Evolutionary conservation across 768 basidiomycete genomes (phyloP), one percentile per base, ranked within the genome.

Genomic region (Trametes villosa): DNA sequence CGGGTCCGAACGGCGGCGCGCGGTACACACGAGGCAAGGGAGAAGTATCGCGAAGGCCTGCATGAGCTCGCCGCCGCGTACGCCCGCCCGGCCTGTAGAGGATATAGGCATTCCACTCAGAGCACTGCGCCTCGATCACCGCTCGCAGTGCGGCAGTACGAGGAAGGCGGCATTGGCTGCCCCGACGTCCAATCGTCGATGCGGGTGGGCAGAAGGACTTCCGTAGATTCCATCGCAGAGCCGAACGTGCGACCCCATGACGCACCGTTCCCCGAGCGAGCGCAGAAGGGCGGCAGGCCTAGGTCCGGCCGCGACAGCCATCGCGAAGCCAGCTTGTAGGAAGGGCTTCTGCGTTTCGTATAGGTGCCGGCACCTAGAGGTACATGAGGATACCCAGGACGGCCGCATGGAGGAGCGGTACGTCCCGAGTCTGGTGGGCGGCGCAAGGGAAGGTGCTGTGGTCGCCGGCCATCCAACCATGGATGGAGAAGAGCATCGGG

Each of bases 331-430:
- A 20, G 38, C 30, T 42, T 57, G 56, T 42, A 41, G 49, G 56
- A 57, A 57, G 20, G 47, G 12, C 56, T 57, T 57, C 56, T 49
- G 27, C 26, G 24, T 57, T 42, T 47, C 26, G 26, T 31, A 41
- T 11, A 49, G 40, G 27, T 41, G 27, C 56, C 56, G 56, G 33
- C 26, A 57, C 29, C 47, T 49, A 33, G 55, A 27, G 33, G 38
- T 41, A 33, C 47, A 30, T 27, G 22, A 31, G 27, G 26, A 29
- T 38, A 9, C 24, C 38, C 22, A 30, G 46, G 24, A 15, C 20
- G 34, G 17, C 46, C 38, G 38, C 47, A 49, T 31, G 38, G 36
- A 46, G 54, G 20, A 49, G 36, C 38, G 12, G 29, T 13, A 30
- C 18, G n/a, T n/a, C n/a, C 56, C 13, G 36, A 38, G 15, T 38